phyloP scores from a whole-genome alignment of 2,329 filamentous ascomycete species.

The Myriangium duriaei region DNA sequence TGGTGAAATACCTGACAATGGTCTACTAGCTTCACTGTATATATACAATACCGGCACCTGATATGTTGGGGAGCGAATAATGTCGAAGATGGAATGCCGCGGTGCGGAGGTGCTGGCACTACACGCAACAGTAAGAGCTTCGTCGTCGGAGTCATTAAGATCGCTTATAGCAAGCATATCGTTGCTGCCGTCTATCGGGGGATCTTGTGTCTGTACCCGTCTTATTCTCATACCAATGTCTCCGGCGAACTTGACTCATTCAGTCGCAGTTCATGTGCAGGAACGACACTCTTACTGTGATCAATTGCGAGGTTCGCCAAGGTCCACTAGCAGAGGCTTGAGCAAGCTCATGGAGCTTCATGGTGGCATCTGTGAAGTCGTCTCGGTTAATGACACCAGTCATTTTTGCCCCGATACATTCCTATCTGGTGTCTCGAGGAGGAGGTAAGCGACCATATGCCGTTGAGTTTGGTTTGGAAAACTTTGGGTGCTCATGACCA shows the following conservation, averaged over 20 bases:
- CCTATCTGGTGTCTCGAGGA: too few relatives aligned
- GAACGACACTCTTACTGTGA: background rate
- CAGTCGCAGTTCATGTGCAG: background rate
- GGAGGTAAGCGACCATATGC: too few relatives aligned
- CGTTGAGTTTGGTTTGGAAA: too few relatives aligned
- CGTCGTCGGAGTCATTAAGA: too few relatives aligned
- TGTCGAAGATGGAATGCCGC: constrained; percentile 24
- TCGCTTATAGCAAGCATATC: background rate
- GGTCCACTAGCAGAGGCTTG: background rate
- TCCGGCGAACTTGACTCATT: background rate
- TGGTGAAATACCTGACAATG: background rate
- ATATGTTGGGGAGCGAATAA: constrained; percentile 32
- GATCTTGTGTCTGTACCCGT: background rate
- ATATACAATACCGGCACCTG: constrained; percentile 35
- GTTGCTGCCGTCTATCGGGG: background rate
- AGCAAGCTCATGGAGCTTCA: background rate
- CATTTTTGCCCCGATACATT: too few relatives aligned
- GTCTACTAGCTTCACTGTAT: background rate
- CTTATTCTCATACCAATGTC: background rate
- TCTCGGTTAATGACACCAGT: too few relatives aligned
- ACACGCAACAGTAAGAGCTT: too few relatives aligned
- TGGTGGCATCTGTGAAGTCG: background rate
- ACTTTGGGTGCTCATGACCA: too few relatives aligned
- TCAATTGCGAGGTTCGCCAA: background rate
- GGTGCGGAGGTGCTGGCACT: background rate